Conservation (phyloP, 495 filamentous ascomycete species). For the Aspergillus biplanus region DNA sequence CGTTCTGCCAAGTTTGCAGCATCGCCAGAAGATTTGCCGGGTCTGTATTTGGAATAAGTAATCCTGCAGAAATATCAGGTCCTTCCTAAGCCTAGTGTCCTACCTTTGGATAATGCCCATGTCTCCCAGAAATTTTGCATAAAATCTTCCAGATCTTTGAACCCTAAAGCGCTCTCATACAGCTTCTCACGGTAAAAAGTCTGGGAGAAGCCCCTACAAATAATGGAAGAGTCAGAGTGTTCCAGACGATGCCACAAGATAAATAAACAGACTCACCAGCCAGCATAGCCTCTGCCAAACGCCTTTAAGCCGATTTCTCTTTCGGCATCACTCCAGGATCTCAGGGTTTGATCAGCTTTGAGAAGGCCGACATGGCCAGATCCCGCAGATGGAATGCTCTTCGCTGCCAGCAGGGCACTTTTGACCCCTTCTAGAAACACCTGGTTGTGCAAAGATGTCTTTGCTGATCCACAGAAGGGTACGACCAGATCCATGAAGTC, state of each 20-base stretch:
- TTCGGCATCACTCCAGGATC: slow-evolving; percentile 59
- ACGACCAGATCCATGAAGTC: slow-evolving; percentile 68
- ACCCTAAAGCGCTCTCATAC: slow-evolving; percentile 62
- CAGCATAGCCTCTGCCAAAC: slow-evolving; percentile 72
- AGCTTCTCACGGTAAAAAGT: slow-evolving; percentile 71
- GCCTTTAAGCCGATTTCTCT: slow-evolving; percentile 66
- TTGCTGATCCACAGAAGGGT: slow-evolving; percentile 71
- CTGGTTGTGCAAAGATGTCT: slow-evolving; percentile 70
- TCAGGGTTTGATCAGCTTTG: slow-evolving; percentile 39
- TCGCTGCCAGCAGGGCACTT: slow-evolving; percentile 64
- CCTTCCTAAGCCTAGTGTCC: background rate
- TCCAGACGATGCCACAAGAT: no score
- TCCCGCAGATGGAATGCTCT: slow-evolving; percentile 56
- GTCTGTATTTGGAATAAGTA: slow-evolving; percentile 42
- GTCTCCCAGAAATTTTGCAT: slow-evolving; percentile 72
- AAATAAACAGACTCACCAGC: slow-evolving; percentile 53
- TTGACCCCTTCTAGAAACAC: slow-evolving; percentile 77
- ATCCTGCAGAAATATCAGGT: slow-evolving; percentile 16
- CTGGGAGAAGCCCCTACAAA: slow-evolving; percentile 64
- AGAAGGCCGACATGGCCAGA: slow-evolving; percentile 42
- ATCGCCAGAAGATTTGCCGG: slow-evolving; percentile 69
- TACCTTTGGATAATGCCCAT: slow-evolving; percentile 69
- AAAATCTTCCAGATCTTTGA: slow-evolving; percentile 67
- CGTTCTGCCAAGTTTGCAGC: slow-evolving; percentile 76
- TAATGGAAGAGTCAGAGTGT: background rate